These are phyloP conservation scores for Phytopythium sindhum DNA, from an alignment of 352 stramenopile species.

Conservation along the genomic window DNA sequence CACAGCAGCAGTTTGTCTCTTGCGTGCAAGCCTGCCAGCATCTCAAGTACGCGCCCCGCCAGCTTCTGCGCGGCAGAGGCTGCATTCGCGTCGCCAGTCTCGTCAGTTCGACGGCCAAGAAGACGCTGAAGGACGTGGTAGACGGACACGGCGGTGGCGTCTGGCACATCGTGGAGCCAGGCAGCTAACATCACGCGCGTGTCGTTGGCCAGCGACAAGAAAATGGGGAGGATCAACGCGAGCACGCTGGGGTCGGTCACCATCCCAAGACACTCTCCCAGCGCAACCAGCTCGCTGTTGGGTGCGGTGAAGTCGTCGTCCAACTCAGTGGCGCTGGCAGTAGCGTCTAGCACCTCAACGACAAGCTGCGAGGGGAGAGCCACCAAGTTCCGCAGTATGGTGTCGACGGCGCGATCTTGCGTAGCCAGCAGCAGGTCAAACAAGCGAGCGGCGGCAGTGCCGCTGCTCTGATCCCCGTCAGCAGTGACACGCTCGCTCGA, in stretches of 20 bases:
- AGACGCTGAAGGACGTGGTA: slow-evolving; percentile 39
- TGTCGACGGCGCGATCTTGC: slow-evolving; percentile 28
- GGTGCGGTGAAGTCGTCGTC: slow-evolving; percentile 12
- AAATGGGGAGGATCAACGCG: slow-evolving; percentile 27
- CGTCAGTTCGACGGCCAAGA: not conserved
- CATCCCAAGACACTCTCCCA: slow-evolving; percentile 46
- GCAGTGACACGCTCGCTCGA: slow-evolving; percentile 1
- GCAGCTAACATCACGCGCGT: slow-evolving; percentile 29
- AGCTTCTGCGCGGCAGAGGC: slow-evolving; percentile 13
- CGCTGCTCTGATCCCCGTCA: not conserved
- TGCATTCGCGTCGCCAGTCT: not conserved
- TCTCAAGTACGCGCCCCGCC: slow-evolving; percentile 1
- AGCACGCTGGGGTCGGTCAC: slow-evolving; percentile 20
- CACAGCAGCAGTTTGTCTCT: not conserved
- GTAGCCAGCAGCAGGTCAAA: slow-evolving; percentile 46
- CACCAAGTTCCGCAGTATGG: slow-evolving; percentile 45
- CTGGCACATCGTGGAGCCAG: slow-evolving; percentile 45
- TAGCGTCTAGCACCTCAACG: slow-evolving; percentile 20
- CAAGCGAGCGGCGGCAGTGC: slow-evolving; percentile 11
- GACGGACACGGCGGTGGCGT: slow-evolving; percentile 22
- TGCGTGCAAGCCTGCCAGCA: not conserved
- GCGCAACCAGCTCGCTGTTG: slow-evolving; percentile 26
- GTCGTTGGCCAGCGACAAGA: slow-evolving; percentile 22
- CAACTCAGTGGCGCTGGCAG: not conserved
- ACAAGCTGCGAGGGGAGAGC: slow-evolving; percentile 20